phyloP scores from a whole-genome alignment of 139 green algal genomes.

The Chlorella sp. region DNA sequence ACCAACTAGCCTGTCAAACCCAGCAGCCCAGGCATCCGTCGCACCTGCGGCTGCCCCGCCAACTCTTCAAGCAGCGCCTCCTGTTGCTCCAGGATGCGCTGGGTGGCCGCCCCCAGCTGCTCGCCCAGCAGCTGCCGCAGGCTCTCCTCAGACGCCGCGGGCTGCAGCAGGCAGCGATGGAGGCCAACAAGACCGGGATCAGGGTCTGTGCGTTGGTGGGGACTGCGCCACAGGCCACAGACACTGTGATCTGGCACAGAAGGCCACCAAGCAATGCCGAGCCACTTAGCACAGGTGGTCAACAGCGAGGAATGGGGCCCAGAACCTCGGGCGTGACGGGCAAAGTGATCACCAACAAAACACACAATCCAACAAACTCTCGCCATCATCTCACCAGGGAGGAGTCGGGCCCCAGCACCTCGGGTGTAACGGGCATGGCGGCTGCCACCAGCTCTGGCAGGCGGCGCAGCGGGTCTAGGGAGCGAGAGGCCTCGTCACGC shows the following conservation, averaged over 20 bases:
- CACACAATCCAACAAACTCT: too few species aligned
- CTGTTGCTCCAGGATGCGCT: conserved; percentile 24
- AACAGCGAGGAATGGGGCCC: too few species aligned
- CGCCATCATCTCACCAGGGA: conserved; percentile 22
- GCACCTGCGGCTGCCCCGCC: conserved; percentile 27
- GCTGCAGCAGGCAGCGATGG: conserved; percentile 10
- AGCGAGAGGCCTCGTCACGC: conserved; percentile 25
- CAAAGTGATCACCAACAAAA: too few species aligned
- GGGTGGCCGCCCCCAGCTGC: background rate
- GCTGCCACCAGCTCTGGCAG: conserved; percentile 43
- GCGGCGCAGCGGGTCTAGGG: conserved; percentile 32
- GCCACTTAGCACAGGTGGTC: too few species aligned
- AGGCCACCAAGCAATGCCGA: too few species aligned
- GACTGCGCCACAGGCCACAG: too few species aligned
- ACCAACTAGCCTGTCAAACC: background rate
- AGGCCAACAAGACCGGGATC: too few species aligned
- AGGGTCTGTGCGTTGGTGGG: too few species aligned
- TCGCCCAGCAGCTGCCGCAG: conserved; percentile 13
- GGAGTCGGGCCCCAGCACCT: conserved; percentile 3
- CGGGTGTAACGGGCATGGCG: conserved; percentile 27
- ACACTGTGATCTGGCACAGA: too few species aligned
- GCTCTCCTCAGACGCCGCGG: conserved; percentile 23
- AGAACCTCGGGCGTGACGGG: too few species aligned
- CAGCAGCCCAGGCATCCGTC: background rate
- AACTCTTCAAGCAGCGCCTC: conserved; percentile 32